These are phyloP conservation scores for Chrysanthemum lavandulifolium DNA, from an alignment of 129 eudicot genomes.

Conservation along the genomic window DNA sequence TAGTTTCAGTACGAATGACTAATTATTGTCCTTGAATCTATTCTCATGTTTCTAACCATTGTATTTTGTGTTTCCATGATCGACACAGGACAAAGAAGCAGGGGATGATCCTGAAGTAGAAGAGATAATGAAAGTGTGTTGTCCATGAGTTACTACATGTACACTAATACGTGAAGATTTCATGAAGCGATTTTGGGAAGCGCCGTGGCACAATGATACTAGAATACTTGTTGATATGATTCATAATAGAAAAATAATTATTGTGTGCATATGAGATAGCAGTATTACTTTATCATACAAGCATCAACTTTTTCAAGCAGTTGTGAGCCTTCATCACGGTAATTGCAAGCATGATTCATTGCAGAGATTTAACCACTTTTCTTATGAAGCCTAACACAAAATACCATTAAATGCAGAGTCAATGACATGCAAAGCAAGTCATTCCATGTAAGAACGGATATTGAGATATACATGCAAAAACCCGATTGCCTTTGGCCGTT, in stretches of 20 bases:
- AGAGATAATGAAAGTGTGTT: slow-evolving; percentile 77
- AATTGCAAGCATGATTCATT: not conserved
- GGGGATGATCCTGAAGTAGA: slow-evolving; percentile 92
- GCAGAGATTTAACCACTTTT: too few relatives aligned
- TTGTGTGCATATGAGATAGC: not conserved
- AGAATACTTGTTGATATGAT: slow-evolving; percentile 9
- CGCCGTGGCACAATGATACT: slow-evolving; percentile 1
- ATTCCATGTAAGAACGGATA: not conserved
- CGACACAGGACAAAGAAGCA: slow-evolving; percentile 80
- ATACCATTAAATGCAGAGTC: too few relatives aligned
- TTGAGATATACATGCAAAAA: not conserved
- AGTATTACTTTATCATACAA: not conserved
- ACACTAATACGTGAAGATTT: not conserved
- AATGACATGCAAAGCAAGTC: too few relatives aligned
- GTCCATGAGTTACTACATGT: slow-evolving; percentile 35
- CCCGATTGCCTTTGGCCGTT: too few relatives aligned
- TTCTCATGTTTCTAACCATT: slow-evolving; percentile 11
- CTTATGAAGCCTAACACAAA: too few relatives aligned
- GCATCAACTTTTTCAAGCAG: not conserved
- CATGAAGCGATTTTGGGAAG: slow-evolving; percentile 7
- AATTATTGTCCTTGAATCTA: not conserved
- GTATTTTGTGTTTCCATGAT: slow-evolving; percentile 3
- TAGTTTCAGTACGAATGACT: not conserved
- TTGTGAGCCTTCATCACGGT: not conserved
- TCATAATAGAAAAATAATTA: not conserved